Conservation (phyloP, 441 rosid species). For the Pelargonium cotyledonis region DNA sequence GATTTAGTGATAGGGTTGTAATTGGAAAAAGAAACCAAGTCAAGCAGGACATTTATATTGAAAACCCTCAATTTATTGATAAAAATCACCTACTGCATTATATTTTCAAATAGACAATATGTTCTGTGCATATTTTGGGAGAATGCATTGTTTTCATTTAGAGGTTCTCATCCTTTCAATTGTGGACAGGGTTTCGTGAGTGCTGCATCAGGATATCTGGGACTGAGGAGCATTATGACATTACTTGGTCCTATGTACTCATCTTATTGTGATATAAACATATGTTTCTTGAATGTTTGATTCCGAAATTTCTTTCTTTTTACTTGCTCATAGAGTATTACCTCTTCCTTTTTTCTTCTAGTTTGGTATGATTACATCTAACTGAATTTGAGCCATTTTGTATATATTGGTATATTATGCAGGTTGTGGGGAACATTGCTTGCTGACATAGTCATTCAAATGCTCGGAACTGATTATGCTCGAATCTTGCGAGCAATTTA, state of each 20-base stretch:
- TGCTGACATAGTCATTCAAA: constrained; percentile 91
- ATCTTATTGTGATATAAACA: constrained; percentile 14
- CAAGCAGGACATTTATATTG: no score
- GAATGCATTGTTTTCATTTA: constrained; percentile 6
- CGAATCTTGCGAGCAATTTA: constrained; percentile 87
- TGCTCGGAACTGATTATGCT: constrained; percentile 96
- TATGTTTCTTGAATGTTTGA: constrained; percentile 8
- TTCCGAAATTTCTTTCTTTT: not conserved
- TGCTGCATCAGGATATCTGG: constrained; percentile 83
- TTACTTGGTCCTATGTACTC: constrained; percentile 79
- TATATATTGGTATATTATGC: constrained; percentile 20
- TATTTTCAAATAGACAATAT: no score
- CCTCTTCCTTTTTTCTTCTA: not conserved
- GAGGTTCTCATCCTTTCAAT: constrained; percentile 8
- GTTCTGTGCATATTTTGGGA: not conserved
- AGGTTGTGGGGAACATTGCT: constrained; percentile 95
- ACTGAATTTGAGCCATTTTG: not conserved
- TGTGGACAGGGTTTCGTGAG: constrained; percentile 69
- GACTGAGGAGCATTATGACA: constrained; percentile 62
- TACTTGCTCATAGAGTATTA: not conserved
- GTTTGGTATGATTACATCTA: not conserved
- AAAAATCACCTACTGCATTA: no score
- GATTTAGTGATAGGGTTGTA: no score
- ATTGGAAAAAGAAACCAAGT: no score
- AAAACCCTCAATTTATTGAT: no score